These are phyloP conservation scores for Actinomortierella ambigua DNA, from an alignment of 371 early-diverging fungal genomes.

Conservation along the genomic window DNA sequence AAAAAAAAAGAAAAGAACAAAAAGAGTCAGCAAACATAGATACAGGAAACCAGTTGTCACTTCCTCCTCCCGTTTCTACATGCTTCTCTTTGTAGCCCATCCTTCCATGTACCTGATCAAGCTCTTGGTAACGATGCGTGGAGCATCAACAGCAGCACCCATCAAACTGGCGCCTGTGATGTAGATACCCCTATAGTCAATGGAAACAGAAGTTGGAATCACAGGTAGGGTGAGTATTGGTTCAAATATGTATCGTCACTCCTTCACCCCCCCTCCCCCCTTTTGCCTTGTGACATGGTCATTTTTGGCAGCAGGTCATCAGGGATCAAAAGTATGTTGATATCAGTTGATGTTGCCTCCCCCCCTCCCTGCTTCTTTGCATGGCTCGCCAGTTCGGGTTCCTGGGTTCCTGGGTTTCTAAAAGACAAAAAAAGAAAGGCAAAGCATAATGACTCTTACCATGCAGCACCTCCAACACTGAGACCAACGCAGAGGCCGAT, in stretches of 20 bases:
- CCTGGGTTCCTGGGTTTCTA: neutral
- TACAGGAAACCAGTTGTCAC: neutral
- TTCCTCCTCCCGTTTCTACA: neutral
- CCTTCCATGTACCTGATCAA: conserved; percentile 70
- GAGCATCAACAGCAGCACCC: conserved; percentile 92
- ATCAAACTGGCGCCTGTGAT: conserved; percentile 89
- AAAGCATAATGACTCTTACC: conserved; percentile 68
- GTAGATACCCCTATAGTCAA: conserved; percentile 85
- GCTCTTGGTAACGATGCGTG: conserved; percentile 95
- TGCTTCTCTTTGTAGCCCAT: neutral
- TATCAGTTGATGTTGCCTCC: no score
- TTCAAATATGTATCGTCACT: no score
- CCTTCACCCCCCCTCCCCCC: no score
- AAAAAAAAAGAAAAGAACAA: neutral
- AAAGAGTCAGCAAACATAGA: neutral
- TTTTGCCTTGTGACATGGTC: conserved; percentile 4
- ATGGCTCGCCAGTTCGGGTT: conserved; percentile 1
- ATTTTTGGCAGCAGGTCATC: no score
- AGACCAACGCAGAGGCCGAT: conserved; percentile 88
- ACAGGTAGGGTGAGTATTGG: neutral
- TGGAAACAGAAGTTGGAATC: neutral
- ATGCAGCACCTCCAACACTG: conserved; percentile 95
- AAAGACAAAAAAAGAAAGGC: conserved; percentile 2
- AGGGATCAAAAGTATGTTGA: no score
- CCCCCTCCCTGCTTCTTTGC: no score